Percentiles rank a stretch among this genome's conserved stretches.
Conservation (phyloP, 139 green algal species). For the Tetraselmis striata region DNA sequence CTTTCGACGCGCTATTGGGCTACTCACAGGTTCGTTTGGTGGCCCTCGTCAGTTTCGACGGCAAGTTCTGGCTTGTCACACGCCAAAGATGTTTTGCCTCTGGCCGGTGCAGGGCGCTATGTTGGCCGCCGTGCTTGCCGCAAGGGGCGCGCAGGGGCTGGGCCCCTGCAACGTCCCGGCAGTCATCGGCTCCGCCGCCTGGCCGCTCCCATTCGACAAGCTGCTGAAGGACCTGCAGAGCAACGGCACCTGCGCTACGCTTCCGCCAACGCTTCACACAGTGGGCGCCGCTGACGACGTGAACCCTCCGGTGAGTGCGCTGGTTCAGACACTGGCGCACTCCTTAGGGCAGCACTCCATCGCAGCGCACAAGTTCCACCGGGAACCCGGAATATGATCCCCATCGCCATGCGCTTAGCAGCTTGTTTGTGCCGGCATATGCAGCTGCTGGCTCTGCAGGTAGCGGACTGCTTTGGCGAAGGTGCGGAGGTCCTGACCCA, state of each 20-base stretch:
- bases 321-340: too few species aligned
- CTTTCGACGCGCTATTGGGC: background rate
- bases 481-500: background rate
- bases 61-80: too few species aligned
- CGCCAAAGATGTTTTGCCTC: too few species aligned
- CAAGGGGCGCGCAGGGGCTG: too few species aligned
- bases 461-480: background rate
- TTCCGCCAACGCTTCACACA: background rate
- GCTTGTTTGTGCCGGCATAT: too few species aligned
- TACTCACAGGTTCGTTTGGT: background rate
- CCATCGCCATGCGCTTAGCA: too few species aligned
- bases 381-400: too few species aligned
- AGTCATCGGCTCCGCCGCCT: background rate
- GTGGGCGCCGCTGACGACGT: background rate
- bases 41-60: too few species aligned
- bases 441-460: background rate
- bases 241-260: background rate
- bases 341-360: too few species aligned
- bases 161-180: background rate
- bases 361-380: too few species aligned
- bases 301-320: background rate
- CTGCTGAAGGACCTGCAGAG: background rate
- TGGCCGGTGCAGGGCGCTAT: background rate
- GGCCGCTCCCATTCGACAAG: background rate
- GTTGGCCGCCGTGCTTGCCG: background rate